phyloP scores from a whole-genome alignment of 2,329 filamentous ascomycete species.

The Aschersonia sp. region DNA sequence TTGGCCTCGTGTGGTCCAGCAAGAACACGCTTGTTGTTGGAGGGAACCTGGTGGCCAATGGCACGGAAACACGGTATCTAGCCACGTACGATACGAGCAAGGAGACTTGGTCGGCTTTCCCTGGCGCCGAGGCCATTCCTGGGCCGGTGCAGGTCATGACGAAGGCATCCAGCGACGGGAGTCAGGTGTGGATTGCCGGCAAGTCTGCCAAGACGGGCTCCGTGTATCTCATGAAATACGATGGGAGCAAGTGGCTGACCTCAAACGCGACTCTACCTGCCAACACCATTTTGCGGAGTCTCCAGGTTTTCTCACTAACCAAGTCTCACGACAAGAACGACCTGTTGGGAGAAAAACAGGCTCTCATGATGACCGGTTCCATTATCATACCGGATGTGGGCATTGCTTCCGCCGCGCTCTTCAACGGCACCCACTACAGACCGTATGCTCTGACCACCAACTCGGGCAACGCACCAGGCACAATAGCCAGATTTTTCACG shows the following conservation, averaged over 20 bases:
- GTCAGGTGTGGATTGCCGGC: slow-evolving; percentile 73
- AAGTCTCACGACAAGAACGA: slow-evolving; percentile 49
- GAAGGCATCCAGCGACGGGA: slow-evolving; percentile 55
- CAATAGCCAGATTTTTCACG: slow-evolving; percentile 69
- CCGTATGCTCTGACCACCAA: slow-evolving; percentile 72
- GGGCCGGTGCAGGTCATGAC: slow-evolving; percentile 68
- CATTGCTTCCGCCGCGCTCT: slow-evolving; percentile 72
- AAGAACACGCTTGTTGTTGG: slow-evolving; percentile 60
- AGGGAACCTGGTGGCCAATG: slow-evolving; percentile 58
- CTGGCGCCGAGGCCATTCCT: slow-evolving; percentile 51
- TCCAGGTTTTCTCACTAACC: slow-evolving; percentile 68
- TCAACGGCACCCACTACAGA: slow-evolving; percentile 63
- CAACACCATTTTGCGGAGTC: slow-evolving; percentile 56
- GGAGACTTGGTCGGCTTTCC: slow-evolving; percentile 50
- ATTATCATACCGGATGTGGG: slow-evolving; percentile 65
- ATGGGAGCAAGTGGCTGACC: slow-evolving; percentile 56
- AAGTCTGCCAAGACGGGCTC: slow-evolving; percentile 46
- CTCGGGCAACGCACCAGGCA: slow-evolving; percentile 50
- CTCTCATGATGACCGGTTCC: slow-evolving; percentile 72
- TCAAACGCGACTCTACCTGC: slow-evolving; percentile 48
- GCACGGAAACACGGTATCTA: slow-evolving; percentile 47
- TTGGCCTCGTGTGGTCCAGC: slow-evolving; percentile 62
- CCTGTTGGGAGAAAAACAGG: slow-evolving; percentile 51
- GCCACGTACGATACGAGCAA: slow-evolving; percentile 57
- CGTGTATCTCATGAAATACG: slow-evolving; percentile 69